Percentiles rank a stretch among this genome's conserved stretches.
Evolutionary conservation across 2,329 filamentous ascomycete species (phyloP).

Genomic region (Passalora sequoiae): DNA sequence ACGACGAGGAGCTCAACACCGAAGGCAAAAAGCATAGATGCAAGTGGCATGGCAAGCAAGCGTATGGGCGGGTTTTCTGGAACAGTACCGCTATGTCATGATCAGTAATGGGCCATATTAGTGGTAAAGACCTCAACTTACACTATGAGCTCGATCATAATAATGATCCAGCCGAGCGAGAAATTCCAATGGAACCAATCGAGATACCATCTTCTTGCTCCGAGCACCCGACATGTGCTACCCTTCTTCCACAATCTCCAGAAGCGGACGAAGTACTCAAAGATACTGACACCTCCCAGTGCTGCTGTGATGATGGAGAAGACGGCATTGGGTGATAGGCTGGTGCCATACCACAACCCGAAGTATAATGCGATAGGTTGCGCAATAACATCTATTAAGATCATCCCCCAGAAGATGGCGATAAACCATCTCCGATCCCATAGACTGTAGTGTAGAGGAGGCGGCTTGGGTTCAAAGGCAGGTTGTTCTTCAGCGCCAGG

Average conservation of each 20-base stretch:
- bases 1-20: constrained; percentile 48
- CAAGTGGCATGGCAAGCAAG: constrained; percentile 49
- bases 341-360: constrained; percentile 54
- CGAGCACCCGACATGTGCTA: constrained; percentile 50
- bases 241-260: constrained; percentile 47
- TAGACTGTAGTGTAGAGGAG: constrained; percentile 53
- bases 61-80: constrained; percentile 48
- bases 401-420: constrained; percentile 55
- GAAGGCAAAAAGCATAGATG: constrained; percentile 50
- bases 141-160: constrained; percentile 54
- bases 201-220: constrained; percentile 42
- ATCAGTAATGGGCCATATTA: constrained; percentile 15
- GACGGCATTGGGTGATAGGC: constrained; percentile 46
- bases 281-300: constrained; percentile 50
- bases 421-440: constrained; percentile 52
- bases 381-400: constrained; percentile 54
- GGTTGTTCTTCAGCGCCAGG: constrained; percentile 14
- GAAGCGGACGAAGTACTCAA: constrained; percentile 51
- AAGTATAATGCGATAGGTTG: constrained; percentile 59
- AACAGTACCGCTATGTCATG: constrained; percentile 39
- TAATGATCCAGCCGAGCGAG: constrained; percentile 50
- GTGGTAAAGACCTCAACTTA: constrained; percentile 26
- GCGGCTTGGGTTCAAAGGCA: constrained; percentile 38
- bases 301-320: constrained; percentile 53
- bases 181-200: constrained; percentile 58